These are phyloP conservation scores for Taphrina deformans DNA, from an alignment of 1,139 yeast species.

Conservation along the genomic window DNA sequence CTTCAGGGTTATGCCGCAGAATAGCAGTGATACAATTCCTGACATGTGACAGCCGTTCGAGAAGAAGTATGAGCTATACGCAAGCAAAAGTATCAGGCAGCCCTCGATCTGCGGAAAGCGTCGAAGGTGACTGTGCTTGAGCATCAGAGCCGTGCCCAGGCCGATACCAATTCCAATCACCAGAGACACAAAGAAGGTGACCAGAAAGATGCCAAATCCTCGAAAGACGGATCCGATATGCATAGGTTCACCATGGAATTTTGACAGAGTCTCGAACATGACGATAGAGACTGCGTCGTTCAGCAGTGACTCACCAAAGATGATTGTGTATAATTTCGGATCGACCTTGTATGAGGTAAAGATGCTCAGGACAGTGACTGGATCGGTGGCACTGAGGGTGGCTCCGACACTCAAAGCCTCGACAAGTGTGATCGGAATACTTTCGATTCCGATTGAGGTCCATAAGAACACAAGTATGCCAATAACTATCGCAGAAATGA, in stretches of 20 bases:
- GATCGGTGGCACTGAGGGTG: conserved; percentile 95
- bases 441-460: conserved; percentile 90
- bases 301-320: conserved; percentile 90
- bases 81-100: conserved; percentile 82
- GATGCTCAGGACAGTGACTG: conserved; percentile 92
- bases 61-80: conserved; percentile 94
- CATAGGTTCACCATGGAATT: conserved; percentile 84
- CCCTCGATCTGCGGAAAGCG: conserved; percentile 96
- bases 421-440: conserved; percentile 81
- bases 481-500: conserved; percentile 81
- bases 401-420: conserved; percentile 98
- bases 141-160: conserved; percentile 77
- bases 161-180: conserved; percentile 88
- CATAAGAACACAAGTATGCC: conserved; percentile 78
- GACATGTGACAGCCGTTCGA: conserved; percentile 99
- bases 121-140: conserved; percentile 90
- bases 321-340: conserved; percentile 92
- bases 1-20: conserved; percentile 94
- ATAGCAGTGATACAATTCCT: conserved; percentile 90
- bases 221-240: conserved; percentile 77
- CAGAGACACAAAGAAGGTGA: conserved; percentile 92
- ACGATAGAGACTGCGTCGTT: conserved; percentile 98
- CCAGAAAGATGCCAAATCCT: conserved; percentile 88
- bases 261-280: conserved; percentile 97
- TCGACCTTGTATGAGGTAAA: conserved; percentile 97